Conservation (phyloP, 805 yeast species). For the Wickerhamomyces bisporus region DNA sequence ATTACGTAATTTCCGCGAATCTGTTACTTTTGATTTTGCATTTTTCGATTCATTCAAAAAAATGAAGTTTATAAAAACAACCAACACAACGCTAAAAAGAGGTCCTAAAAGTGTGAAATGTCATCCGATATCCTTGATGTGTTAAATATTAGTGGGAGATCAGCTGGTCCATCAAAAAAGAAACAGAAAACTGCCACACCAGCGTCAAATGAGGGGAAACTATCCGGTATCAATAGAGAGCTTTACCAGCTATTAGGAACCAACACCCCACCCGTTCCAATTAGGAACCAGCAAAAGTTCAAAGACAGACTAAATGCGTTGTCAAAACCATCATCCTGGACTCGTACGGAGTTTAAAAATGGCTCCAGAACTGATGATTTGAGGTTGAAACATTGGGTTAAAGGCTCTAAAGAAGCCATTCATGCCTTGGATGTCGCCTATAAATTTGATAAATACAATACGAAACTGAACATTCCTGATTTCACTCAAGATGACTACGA, state of each 20-base stretch:
- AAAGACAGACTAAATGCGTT: slow-evolving; percentile 59
- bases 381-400: slow-evolving; percentile 78
- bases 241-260: slow-evolving; percentile 85
- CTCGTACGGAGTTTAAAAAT: slow-evolving; percentile 54
- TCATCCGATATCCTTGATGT: slow-evolving; percentile 73
- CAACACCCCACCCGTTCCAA: slow-evolving; percentile 79
- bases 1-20: no score
- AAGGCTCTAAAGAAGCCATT: slow-evolving; percentile 46
- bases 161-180: slow-evolving; percentile 21
- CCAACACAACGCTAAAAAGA: no score
- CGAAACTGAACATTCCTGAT: slow-evolving; percentile 61
- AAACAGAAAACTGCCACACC: slow-evolving; percentile 24
- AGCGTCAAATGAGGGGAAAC: slow-evolving; percentile 19
- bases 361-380: slow-evolving; percentile 45
- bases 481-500: slow-evolving; percentile 60
- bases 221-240: slow-evolving; percentile 82
- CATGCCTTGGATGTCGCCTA: slow-evolving; percentile 39
- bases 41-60: no score
- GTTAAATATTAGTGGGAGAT: slow-evolving; percentile 50
- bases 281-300: slow-evolving; percentile 45
- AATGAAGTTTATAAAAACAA: no score
- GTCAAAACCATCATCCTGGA: slow-evolving; percentile 81
- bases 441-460: slow-evolving; percentile 71
- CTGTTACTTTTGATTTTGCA: no score
- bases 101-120: no score